Evolutionary conservation across 306 rosid species (phyloP).

Genomic region (Vigna trinervia): DNA sequence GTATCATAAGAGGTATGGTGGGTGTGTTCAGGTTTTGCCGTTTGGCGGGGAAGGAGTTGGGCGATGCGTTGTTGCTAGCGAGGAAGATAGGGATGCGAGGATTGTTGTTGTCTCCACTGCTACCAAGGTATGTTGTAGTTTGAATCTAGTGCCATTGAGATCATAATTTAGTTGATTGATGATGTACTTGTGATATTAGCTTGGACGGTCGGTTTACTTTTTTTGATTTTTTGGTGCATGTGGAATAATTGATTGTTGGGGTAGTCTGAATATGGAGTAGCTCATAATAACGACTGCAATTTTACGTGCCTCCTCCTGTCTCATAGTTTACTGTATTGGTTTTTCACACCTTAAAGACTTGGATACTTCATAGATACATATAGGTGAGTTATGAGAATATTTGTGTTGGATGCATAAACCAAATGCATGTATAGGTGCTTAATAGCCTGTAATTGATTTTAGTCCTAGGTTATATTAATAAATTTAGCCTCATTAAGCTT

Average conservation of each 20-base stretch:
- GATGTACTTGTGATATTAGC: not conserved
- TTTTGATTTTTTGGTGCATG: conserved; percentile 27
- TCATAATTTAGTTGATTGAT: conserved; percentile 25
- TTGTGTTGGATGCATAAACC: not conserved
- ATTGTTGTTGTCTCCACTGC: conserved; percentile 78
- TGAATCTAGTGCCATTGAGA: conserved; percentile 20
- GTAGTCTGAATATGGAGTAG: conserved; percentile 27
- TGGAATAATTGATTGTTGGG: conserved; percentile 16
- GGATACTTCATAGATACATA: not conserved
- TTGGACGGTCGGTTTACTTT: conserved; percentile 20
- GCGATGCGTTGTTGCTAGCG: conserved; percentile 75
- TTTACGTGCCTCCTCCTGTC: not conserved
- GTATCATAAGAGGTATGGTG: conserved; percentile 84
- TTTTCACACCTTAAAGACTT: not conserved
- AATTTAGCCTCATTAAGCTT: not conserved
- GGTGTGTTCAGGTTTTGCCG: conserved; percentile 74
- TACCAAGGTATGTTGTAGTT: conserved; percentile 66
- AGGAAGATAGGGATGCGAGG: conserved; percentile 68
- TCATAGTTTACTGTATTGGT: not conserved
- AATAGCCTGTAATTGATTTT: conserved; percentile 23
- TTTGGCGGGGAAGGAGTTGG: conserved; percentile 80
- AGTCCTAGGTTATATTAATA: conserved; percentile 12
- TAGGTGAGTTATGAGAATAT: not conserved
- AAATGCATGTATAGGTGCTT: not conserved
- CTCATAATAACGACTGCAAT: conserved; percentile 1